Evolutionary conservation across 1,284 basidiomycete species (phyloP).

Genomic region (Apiotrichum akiyoshidainum): DNA sequence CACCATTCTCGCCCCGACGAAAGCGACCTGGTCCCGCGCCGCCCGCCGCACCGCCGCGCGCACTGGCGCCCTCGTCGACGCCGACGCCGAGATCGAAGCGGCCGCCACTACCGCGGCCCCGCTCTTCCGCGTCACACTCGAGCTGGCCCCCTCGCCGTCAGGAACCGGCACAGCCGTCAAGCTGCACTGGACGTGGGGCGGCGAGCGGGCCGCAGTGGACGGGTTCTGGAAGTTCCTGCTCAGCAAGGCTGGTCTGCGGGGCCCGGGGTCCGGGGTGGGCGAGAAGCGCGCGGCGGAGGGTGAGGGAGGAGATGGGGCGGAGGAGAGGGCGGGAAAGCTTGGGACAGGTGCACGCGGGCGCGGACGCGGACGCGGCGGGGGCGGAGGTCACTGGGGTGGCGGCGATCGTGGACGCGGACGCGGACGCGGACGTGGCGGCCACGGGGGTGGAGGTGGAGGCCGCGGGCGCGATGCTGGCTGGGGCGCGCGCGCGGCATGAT

Average conservation of each 20-base stretch:
- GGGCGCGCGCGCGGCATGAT: background rate
- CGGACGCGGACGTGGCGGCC: background rate
- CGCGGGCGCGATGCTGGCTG: constrained; percentile 7
- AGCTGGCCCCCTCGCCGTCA: background rate
- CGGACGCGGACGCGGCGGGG: constrained; percentile 1
- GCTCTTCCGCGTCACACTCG: constrained; percentile 32
- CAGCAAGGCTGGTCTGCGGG: constrained; percentile 47
- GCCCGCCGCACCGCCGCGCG: constrained; percentile 53
- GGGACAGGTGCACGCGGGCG: background rate
- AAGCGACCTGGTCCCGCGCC: constrained; percentile 71
- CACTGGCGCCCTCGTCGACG: background rate
- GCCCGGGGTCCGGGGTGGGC: too few relatives aligned
- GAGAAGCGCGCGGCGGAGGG: background rate
- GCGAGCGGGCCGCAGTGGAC: constrained; percentile 62
- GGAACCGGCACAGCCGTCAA: constrained; percentile 38
- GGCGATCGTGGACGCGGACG: background rate
- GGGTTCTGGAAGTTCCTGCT: constrained; percentile 64
- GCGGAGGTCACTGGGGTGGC: background rate
- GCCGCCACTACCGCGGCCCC: constrained; percentile 10
- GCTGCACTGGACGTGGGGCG: constrained; percentile 65
- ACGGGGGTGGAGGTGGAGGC: background rate
- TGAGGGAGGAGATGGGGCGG: background rate
- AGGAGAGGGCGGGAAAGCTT: background rate
- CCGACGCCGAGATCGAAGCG: background rate
- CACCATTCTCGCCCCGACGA: constrained; percentile 54